phyloP scores from a whole-genome alignment of 108 stramenopile species.

The Fistulifera solaris region DNA sequence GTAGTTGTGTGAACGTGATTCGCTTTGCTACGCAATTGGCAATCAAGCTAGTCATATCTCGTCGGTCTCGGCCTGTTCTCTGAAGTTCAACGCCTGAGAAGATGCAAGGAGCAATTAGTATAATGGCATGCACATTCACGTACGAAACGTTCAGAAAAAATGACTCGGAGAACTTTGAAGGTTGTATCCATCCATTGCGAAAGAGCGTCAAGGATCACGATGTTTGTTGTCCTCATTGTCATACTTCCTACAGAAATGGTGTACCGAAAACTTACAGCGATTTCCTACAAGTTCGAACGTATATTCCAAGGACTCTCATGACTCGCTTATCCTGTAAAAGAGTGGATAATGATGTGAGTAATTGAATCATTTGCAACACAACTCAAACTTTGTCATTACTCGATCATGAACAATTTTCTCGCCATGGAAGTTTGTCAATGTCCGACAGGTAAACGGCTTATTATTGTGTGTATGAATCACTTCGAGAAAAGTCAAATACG shows the following conservation, averaged over 20 bases:
- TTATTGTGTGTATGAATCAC: not conserved
- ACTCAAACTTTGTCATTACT: not conserved
- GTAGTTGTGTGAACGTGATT: too few species aligned
- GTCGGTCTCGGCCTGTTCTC: not conserved
- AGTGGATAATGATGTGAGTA: not conserved
- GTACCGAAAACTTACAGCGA: not conserved
- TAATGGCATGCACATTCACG: not conserved
- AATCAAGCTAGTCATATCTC: not conserved
- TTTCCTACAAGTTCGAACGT: too few species aligned
- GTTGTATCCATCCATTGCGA: not conserved
- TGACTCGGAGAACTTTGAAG: constrained; percentile 5
- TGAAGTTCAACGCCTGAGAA: too few species aligned
- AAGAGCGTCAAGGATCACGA: not conserved
- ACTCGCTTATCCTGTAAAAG: not conserved
- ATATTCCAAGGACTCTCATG: too few species aligned
- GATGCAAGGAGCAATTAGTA: too few species aligned
- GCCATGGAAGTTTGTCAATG: constrained; percentile 1
- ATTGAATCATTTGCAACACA: too few species aligned
- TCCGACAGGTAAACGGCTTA: constrained; percentile 12
- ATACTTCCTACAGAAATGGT: not conserved
- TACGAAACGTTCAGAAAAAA: not conserved
- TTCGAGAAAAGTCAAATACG: not conserved
- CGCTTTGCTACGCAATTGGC: too few species aligned
- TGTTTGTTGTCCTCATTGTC: not conserved
- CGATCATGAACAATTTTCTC: constrained; percentile 6